phyloP scores from a whole-genome alignment of 257 asterid species.

The Gentiana straminea region DNA sequence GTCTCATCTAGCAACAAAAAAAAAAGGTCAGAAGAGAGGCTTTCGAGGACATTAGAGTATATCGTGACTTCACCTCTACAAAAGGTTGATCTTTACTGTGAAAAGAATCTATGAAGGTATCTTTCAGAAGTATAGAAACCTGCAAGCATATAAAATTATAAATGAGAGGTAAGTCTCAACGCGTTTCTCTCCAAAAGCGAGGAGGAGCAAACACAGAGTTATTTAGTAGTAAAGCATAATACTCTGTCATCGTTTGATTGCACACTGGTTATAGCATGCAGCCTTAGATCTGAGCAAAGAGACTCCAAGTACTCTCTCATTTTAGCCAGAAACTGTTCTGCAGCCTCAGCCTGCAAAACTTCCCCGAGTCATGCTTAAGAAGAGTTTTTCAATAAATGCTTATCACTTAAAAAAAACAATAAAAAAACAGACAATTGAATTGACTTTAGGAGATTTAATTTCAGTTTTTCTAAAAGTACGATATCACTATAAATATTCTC shows the following conservation, averaged over 20 bases:
- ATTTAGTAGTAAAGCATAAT: not conserved
- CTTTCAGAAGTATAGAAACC: conserved; percentile 83
- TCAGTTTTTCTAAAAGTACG: no score
- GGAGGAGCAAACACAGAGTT: not conserved
- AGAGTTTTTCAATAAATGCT: no score
- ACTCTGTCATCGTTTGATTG: conserved; percentile 75
- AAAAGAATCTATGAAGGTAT: conserved; percentile 74
- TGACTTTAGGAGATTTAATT: no score
- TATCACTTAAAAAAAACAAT: no score
- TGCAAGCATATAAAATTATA: conserved; percentile 20
- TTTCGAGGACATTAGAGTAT: not conserved
- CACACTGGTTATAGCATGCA: conserved; percentile 74
- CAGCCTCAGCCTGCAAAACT: conserved; percentile 63
- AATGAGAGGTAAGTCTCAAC: conserved; percentile 9
- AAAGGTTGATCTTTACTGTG: conserved; percentile 54
- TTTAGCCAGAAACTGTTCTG: conserved; percentile 41
- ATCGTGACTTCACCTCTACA: conserved; percentile 43
- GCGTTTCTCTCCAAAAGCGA: not conserved
- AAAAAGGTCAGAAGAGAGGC: no score
- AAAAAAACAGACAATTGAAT: no score
- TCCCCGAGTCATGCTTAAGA: no score
- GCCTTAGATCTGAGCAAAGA: conserved; percentile 69
- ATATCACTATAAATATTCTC: no score
- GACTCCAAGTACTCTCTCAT: conserved; percentile 65
- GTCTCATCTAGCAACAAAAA: no score